These are phyloP conservation scores for Chrysoporthe austroafricana DNA, from an alignment of 2,329 filamentous ascomycete species.

Conservation along the genomic window DNA sequence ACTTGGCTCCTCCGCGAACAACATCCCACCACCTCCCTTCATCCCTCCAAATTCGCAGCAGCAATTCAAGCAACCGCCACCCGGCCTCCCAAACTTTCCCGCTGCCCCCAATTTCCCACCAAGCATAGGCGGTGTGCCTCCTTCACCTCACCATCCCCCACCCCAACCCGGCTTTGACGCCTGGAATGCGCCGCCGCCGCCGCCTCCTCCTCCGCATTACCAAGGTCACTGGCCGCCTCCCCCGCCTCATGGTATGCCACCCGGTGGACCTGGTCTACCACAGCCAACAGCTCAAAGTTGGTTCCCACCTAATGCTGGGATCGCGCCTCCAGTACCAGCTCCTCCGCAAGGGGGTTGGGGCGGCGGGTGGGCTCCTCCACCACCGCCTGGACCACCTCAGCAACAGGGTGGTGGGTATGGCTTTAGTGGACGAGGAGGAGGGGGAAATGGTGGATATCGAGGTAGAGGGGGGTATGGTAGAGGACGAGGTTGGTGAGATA, in stretches of 20 bases:
- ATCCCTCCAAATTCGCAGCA: conserved; percentile 28
- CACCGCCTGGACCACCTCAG: conserved; percentile 27
- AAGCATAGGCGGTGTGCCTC: conserved; percentile 22
- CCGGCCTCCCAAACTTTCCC: conserved; percentile 33
- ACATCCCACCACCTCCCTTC: conserved; percentile 21
- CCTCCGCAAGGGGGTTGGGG: conserved; percentile 29
- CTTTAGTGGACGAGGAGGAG: conserved; percentile 32
- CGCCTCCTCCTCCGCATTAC: conserved; percentile 44
- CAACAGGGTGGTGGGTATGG: conserved; percentile 25
- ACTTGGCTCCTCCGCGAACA: conserved; percentile 5
- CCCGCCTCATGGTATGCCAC: conserved; percentile 38
- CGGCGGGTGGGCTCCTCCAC: conserved; percentile 31
- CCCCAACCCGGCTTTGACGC: conserved; percentile 30
- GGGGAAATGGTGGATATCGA: conserved; percentile 37
- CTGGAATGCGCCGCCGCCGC: conserved; percentile 36
- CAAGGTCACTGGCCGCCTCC: conserved; percentile 47
- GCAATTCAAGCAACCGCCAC: conserved; percentile 23
- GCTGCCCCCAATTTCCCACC: conserved; percentile 28
- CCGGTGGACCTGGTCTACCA: conserved; percentile 28
- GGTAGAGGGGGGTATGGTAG: conserved; percentile 35
- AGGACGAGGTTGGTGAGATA: conserved; percentile 29
- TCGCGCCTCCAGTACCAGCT: conserved; percentile 11
- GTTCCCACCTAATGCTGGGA: conserved; percentile 29
- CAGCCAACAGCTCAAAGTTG: conserved; percentile 33
- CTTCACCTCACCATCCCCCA: conserved; percentile 27